phyloP scores from a whole-genome alignment of 768 basidiomycete species.

The Tricholoma sp. region DNA sequence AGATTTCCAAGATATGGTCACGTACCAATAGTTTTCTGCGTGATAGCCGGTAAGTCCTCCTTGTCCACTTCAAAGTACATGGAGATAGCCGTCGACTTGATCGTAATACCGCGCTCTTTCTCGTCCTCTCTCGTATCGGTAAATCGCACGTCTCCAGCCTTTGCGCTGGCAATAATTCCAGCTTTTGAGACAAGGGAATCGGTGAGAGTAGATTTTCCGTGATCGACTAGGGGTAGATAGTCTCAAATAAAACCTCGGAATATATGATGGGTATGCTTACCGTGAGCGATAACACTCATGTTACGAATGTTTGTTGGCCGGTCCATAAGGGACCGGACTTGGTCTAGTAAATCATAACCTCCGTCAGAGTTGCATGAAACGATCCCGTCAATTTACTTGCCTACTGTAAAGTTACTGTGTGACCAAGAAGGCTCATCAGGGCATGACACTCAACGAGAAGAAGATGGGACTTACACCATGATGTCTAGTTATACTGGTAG shows the following conservation, averaged over 20 bases:
- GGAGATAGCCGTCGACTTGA: constrained; percentile 99
- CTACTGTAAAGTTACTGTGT: constrained; percentile 84
- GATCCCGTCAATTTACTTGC: constrained; percentile 37
- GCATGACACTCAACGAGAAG: constrained; percentile 8
- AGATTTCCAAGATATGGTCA: not conserved
- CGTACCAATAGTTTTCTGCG: constrained; percentile 91
- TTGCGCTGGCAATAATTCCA: constrained; percentile 93
- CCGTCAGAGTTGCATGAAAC: not conserved
- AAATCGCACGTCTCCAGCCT: constrained; percentile 95
- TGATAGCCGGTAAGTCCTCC: constrained; percentile 79
- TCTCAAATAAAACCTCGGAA: constrained; percentile 10
- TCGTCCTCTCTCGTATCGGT: constrained; percentile 97
- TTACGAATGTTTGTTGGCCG: constrained; percentile 88
- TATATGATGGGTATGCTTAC: constrained; percentile 37
- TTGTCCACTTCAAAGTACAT: constrained; percentile 98
- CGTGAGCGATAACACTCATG: constrained; percentile 93
- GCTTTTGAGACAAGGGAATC: constrained; percentile 99
- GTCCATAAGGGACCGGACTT: constrained; percentile 88
- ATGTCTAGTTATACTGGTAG: constrained; percentile 40
- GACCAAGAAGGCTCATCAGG: constrained; percentile 27
- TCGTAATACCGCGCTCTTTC: constrained; percentile 99
- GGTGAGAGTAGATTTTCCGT: constrained; percentile 99
- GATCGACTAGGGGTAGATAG: constrained; percentile 67
- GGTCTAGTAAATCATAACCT: constrained; percentile 43
- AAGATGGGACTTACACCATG: constrained; percentile 71